These are phyloP conservation scores for Rhodotorula sp. DNA, from an alignment of 1,284 basidiomycete species.

Conservation along the genomic window DNA sequence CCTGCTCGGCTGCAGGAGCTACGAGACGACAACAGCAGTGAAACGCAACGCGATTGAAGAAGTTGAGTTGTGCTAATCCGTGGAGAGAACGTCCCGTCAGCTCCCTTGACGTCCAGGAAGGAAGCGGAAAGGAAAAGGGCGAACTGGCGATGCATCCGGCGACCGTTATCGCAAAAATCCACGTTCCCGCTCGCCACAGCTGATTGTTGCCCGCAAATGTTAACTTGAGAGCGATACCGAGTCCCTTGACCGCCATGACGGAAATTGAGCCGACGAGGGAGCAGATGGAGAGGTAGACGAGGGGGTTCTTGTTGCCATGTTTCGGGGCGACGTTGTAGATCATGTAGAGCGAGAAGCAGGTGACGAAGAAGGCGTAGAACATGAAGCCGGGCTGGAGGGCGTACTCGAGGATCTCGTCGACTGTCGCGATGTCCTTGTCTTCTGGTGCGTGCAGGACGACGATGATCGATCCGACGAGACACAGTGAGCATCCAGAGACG, in stretches of 20 bases:
- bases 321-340: conserved; percentile 83
- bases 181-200: conserved; percentile 89
- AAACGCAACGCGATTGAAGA: conserved; percentile 78
- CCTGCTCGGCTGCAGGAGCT: background rate
- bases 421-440: conserved; percentile 88
- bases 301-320: conserved; percentile 80
- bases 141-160: conserved; percentile 74
- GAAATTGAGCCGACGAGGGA: conserved; percentile 82
- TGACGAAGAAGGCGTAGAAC: conserved; percentile 80
- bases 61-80: conserved; percentile 57
- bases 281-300: conserved; percentile 93
- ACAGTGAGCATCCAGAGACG: conserved; percentile 85
- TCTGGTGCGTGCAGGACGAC: conserved; percentile 96
- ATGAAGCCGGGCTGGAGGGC: conserved; percentile 88
- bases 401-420: conserved; percentile 89
- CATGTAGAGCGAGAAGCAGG: conserved; percentile 78
- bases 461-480: conserved; percentile 83
- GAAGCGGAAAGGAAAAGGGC: conserved; percentile 52
- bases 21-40: too few species aligned
- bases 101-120: background rate
- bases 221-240: conserved; percentile 93
- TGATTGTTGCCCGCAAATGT: conserved; percentile 94
- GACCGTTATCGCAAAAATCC: conserved; percentile 84
- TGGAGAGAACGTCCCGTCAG: background rate
- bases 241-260: conserved; percentile 93